phyloP scores from a whole-genome alignment of 495 filamentous ascomycete species.

The Talaromyces wortmannii region DNA sequence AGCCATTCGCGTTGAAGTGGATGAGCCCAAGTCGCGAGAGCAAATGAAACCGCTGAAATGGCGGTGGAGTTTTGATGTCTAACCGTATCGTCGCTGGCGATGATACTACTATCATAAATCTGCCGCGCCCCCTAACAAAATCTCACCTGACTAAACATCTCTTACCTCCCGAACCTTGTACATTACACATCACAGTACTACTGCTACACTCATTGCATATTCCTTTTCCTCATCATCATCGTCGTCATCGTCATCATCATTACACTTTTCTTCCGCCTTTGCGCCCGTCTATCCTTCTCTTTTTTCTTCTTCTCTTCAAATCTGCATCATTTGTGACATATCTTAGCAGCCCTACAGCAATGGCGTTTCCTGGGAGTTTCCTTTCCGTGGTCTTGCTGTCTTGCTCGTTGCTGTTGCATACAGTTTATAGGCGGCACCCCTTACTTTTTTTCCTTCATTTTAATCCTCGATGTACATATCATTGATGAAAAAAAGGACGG shows the following conservation, averaged over 20 bases:
- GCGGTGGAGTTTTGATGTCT: constrained; percentile 46
- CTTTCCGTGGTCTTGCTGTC: no score
- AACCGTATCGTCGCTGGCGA: neutral
- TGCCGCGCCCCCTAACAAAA: neutral
- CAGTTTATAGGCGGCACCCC: no score
- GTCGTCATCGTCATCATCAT: neutral
- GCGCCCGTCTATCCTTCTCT: neutral
- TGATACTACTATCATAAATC: neutral
- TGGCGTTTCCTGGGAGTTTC: no score
- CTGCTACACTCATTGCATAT: constrained; percentile 3
- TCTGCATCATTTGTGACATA: neutral
- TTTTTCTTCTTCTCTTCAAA: neutral
- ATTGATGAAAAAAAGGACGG: no score
- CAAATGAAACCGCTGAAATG: constrained; percentile 25
- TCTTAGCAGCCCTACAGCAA: no score
- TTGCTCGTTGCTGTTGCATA: no score
- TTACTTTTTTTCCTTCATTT: no score
- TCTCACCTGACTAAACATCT: neutral
- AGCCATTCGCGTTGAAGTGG: constrained; percentile 35
- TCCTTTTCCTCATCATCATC: neutral
- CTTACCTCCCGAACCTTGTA: neutral
- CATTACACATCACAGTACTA: neutral
- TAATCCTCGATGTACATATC: no score
- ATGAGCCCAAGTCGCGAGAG: constrained; percentile 12
- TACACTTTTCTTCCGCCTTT: neutral